These are phyloP conservation scores for Suillus tomentosus DNA, from an alignment of 768 basidiomycete genomes.

Conservation along the genomic window DNA sequence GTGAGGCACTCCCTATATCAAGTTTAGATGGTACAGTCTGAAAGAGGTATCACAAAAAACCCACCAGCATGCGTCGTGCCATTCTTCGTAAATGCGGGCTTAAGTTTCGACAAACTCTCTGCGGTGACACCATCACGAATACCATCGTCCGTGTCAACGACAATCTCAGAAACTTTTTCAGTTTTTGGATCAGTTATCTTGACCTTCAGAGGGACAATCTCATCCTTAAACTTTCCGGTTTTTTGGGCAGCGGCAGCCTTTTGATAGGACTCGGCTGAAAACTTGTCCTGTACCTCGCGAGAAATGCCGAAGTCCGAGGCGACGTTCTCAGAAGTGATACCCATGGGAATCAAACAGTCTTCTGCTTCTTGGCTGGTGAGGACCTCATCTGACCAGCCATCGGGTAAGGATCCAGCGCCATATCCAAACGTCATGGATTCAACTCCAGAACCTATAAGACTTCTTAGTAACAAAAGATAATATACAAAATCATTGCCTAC, in stretches of 20 bases:
- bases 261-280: conserved; percentile 82
- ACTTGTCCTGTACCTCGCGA: conserved; percentile 78
- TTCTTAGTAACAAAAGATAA: conserved; percentile 12
- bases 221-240: conserved; percentile 77
- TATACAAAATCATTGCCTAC: conserved; percentile 41
- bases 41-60: conserved; percentile 15
- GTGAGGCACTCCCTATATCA: conserved; percentile 72
- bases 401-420: conserved; percentile 57
- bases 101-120: conserved; percentile 77
- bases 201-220: conserved; percentile 81
- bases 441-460: conserved; percentile 69
- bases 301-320: conserved; percentile 74
- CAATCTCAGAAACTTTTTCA: conserved; percentile 61
- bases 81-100: conserved; percentile 79
- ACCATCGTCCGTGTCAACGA: conserved; percentile 84
- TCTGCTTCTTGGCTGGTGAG: conserved; percentile 66
- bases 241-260: conserved; percentile 82
- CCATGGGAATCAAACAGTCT: conserved; percentile 88
- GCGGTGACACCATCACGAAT: conserved; percentile 83
- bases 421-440: conserved; percentile 88
- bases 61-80: conserved; percentile 74
- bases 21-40: neutral
- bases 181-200: conserved; percentile 74
- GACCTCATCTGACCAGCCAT: conserved; percentile 64
- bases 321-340: conserved; percentile 94